phyloP scores from a whole-genome alignment of 2,329 filamentous ascomycete genomes.

The Penicillium sp. region DNA sequence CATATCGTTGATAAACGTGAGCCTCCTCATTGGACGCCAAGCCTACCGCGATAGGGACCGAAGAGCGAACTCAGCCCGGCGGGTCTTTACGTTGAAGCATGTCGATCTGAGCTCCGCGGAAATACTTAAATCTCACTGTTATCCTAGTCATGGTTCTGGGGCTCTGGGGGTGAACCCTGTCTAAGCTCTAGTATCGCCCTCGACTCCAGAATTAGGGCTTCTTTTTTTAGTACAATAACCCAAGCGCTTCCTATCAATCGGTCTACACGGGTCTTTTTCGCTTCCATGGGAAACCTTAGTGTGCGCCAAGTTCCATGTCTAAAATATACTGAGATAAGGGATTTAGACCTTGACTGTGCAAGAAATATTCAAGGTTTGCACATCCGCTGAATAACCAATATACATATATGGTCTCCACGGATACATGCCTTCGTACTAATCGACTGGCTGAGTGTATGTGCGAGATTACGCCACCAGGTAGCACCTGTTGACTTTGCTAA shows the following conservation, averaged over 20 bases:
- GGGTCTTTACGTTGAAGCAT: not conserved
- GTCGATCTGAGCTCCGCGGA: slow-evolving; percentile 20
- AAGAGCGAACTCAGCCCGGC: not conserved
- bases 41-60: slow-evolving; percentile 12
- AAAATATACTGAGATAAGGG: slow-evolving; percentile 7
- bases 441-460: no score
- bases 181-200: not conserved
- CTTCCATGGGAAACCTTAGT: not conserved
- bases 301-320: not conserved
- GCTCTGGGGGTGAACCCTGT: no score
- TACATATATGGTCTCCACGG: no score
- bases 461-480: no score
- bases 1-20: slow-evolving; percentile 20
- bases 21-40: slow-evolving; percentile 21
- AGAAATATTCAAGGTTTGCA: not conserved
- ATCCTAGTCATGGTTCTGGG: not conserved
- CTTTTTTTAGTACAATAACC: no score
- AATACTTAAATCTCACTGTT: slow-evolving; percentile 12
- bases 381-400: no score
- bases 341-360: slow-evolving; percentile 8
- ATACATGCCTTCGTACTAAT: no score
- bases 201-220: not conserved
- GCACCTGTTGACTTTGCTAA: no score
- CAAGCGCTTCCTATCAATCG: no score
- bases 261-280: not conserved